phyloP scores from a whole-genome alignment of 2,329 filamentous ascomycete genomes.

The Colletotrichum filicis region DNA sequence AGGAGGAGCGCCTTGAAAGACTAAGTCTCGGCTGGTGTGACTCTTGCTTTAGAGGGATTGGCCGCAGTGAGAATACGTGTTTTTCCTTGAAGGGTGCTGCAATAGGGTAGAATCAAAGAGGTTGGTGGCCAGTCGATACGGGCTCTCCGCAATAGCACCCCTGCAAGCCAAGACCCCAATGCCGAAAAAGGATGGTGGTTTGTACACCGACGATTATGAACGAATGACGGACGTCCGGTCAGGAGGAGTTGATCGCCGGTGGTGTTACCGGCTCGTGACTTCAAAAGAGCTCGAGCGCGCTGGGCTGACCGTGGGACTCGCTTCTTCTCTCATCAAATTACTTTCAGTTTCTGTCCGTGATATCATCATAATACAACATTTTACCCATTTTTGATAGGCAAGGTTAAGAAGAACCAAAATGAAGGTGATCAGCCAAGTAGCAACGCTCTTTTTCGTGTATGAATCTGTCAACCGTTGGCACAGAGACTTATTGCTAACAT shows the following conservation, averaged over 20 bases:
- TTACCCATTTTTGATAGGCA: too few species aligned
- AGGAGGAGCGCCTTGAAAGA: background rate
- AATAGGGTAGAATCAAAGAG: background rate
- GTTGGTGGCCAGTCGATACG: constrained; percentile 7
- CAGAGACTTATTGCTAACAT: background rate
- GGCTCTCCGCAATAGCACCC: background rate
- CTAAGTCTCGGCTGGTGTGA: background rate
- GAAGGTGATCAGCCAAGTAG: background rate
- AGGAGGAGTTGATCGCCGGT: background rate
- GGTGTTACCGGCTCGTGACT: background rate
- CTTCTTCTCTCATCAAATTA: background rate
- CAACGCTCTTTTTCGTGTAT: background rate
- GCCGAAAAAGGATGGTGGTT: constrained; percentile 19
- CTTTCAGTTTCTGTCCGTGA: background rate
- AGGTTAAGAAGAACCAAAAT: background rate
- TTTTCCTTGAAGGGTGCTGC: background rate
- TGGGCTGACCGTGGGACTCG: background rate
- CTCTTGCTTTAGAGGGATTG: background rate
- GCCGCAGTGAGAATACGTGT: background rate
- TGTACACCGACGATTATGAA: constrained; percentile 9
- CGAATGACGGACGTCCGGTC: background rate
- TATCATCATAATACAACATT: background rate
- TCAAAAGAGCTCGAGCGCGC: background rate
- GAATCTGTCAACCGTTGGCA: background rate
- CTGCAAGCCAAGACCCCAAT: constrained; percentile 13